Percentiles rank a stretch among this genome's conserved stretches.
These are phyloP conservation scores for Mycena sp. DNA, from an alignment of 1,284 basidiomycete genomes.

Conservation along the genomic window DNA sequence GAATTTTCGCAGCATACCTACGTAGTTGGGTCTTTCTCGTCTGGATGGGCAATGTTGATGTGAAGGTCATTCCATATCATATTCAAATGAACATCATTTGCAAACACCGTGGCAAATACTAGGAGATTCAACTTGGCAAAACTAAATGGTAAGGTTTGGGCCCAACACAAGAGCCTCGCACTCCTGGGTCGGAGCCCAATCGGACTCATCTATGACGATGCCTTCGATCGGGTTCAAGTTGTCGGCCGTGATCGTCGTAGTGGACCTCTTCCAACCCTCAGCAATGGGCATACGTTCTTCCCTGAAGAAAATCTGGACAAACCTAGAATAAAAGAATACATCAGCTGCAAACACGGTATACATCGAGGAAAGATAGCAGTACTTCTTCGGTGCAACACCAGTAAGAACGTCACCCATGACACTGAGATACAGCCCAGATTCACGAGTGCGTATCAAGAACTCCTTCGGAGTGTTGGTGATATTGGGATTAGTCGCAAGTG, in stretches of 20 bases:
- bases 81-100: too few relatives aligned
- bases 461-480: conserved; percentile 32
- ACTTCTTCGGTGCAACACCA: conserved; percentile 35
- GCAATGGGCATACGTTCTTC: conserved; percentile 28
- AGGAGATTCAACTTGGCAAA: too few relatives aligned
- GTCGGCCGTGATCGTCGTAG: background rate
- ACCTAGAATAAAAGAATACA: conserved; percentile 2
- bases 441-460: conserved; percentile 27
- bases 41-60: too few relatives aligned
- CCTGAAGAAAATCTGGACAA: conserved; percentile 30
- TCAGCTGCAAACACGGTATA: too few relatives aligned
- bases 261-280: conserved; percentile 26
- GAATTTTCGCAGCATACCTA: too few relatives aligned
- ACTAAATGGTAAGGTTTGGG: background rate
- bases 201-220: background rate
- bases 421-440: conserved; percentile 30
- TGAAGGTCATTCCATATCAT: too few relatives aligned
- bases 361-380: background rate
- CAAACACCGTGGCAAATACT: too few relatives aligned
- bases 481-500: conserved; percentile 24
- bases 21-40: too few relatives aligned
- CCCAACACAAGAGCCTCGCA: conserved; percentile 16
- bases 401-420: conserved; percentile 33
- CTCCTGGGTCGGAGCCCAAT: conserved; percentile 9
- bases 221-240: conserved; percentile 8